These are phyloP conservation scores for Rhodotorula sp. DNA, from an alignment of 1,284 basidiomycete genomes.

Conservation along the genomic window DNA sequence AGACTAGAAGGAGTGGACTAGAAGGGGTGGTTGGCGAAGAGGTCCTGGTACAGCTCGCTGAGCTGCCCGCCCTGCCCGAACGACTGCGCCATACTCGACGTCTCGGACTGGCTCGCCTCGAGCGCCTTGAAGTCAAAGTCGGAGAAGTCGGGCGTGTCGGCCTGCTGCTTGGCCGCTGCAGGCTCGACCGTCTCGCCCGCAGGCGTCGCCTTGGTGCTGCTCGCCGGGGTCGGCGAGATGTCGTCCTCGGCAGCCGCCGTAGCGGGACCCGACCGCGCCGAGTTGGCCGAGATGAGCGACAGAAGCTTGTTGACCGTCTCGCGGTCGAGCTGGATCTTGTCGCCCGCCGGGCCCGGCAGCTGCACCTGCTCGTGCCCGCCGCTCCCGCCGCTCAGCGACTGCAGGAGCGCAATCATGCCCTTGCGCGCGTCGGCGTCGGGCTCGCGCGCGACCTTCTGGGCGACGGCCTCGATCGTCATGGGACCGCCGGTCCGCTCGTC, in stretches of 20 bases:
- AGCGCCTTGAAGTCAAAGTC: constrained; percentile 15
- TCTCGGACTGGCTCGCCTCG: background rate
- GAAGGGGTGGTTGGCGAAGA: constrained; percentile 14
- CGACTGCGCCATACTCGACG: background rate
- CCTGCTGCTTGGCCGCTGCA: background rate
- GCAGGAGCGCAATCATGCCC: constrained; percentile 25
- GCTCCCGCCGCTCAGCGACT: constrained; percentile 8
- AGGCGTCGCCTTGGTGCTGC: background rate
- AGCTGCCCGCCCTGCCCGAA: constrained; percentile 9
- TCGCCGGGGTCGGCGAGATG: background rate
- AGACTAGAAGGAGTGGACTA: background rate
- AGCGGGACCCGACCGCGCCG: background rate
- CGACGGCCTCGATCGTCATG: constrained; percentile 23
- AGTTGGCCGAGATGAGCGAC: constrained; percentile 29
- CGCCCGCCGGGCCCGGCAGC: constrained; percentile 5
- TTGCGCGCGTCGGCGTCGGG: constrained; percentile 27
- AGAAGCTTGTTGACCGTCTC: constrained; percentile 35
- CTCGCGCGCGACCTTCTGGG: constrained; percentile 23
- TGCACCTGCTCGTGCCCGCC: background rate
- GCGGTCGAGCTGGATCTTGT: constrained; percentile 32
- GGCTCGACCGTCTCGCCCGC: background rate
- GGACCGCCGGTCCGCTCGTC: constrained; percentile 5
- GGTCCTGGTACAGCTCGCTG: constrained; percentile 20
- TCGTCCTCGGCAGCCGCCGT: background rate
- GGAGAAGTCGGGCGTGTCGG: constrained; percentile 8